phyloP scores from a whole-genome alignment of 768 basidiomycete species.

The Calvatia gigantea region DNA sequence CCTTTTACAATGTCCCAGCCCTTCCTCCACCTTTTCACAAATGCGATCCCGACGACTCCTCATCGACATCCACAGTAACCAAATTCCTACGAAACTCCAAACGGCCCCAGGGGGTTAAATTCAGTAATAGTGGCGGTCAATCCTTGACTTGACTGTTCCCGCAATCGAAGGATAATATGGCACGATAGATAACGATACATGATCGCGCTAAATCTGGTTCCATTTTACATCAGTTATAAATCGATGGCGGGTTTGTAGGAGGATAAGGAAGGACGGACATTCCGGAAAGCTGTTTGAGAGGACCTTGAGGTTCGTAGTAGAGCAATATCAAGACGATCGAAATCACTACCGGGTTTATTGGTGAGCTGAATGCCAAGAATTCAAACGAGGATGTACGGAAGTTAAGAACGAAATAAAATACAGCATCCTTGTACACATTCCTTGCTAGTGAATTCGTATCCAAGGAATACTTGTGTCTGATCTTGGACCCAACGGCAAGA shows the following conservation, averaged over 20 bases:
- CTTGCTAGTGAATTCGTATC: neutral
- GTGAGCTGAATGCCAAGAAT: neutral
- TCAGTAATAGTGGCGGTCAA: neutral
- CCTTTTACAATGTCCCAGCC: too few relatives aligned
- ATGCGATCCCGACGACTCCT: too few relatives aligned
- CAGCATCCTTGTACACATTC: neutral
- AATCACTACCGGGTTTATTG: neutral
- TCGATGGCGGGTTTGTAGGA: too few relatives aligned
- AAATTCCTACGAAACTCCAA: too few relatives aligned
- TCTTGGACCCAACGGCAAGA: neutral
- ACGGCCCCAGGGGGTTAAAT: too few relatives aligned
- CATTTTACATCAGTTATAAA: too few relatives aligned
- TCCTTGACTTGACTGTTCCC: neutral
- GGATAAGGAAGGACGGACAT: too few relatives aligned
- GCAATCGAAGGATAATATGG: neutral
- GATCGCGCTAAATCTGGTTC: neutral
- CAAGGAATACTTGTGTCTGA: neutral
- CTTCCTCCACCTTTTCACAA: too few relatives aligned
- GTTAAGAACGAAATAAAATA: neutral
- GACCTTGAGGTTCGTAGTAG: neutral
- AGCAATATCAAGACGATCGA: neutral
- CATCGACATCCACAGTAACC: too few relatives aligned
- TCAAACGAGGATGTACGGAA: neutral
- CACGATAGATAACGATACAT: neutral
- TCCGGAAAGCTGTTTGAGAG: neutral